Evolutionary conservation across 768 basidiomycete species (phyloP), one percentile per base, ranked within the genome.

Genomic region (Xerocomellus chrysenteron): DNA sequence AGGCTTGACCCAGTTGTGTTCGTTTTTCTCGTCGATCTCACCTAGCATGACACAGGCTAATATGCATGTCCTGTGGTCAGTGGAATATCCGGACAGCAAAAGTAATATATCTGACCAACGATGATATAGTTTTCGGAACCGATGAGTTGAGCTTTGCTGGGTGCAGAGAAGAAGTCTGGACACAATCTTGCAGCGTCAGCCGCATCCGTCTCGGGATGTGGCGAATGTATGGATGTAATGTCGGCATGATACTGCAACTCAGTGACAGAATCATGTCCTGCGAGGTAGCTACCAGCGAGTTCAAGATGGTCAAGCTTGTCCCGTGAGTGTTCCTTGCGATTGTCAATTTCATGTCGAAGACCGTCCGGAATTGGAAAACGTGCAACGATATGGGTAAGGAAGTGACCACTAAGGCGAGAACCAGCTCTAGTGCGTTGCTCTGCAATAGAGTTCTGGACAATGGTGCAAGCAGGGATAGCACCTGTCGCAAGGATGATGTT

Each of bases 401-500:
- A 65, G 50, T 65, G 64, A 7, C 63, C 63, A 2, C 49, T 53
- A 19, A 65, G 54, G 2, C 50, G 60, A 7, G 50, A 51, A 16
- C 63, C 63, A 4, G 63, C 63, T 12, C 63, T 60, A 3, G n/a
- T 36, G 5, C 41, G 36, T 19, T 62, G 59, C 24, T 54, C 50
- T 16, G 32, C 8, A 16, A 65, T 42, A 5, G 60, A 65, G 46
- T 65, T 65, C 24, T 58, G 48, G 13, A 65, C 50, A 14, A 65
- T 49, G 26, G 64, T 65, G 24, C 56, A 58, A 41, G 59, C 56
- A 16, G 63, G 63, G 12, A 65, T 61, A 42, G 63, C 43, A 2
- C 64, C 63, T 2, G 63, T 56, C 33, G 64, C 64, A 17, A 65
- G 63, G 19, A 64, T 64, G 52, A 64, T 47, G 39, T 64, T 64